Evolutionary conservation across 2,329 filamentous ascomycete species (phyloP), one percentile per base, ranked within the genome.

Genomic region (Fusarium burgessii): DNA sequence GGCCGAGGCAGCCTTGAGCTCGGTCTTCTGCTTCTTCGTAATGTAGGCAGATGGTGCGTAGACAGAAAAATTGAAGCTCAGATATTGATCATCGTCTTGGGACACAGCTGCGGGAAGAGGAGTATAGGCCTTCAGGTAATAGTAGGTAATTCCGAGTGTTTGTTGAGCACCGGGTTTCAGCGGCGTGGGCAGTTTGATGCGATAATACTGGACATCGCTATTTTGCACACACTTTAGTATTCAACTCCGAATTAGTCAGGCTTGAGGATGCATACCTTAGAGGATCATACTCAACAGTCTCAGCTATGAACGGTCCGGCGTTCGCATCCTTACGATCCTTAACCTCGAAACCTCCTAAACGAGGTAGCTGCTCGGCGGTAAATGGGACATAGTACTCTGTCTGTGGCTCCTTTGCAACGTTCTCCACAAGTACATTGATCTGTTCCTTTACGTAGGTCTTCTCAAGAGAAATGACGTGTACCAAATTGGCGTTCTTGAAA

Each of bases 21-120:
- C 97, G 41, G 96, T 98, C 89, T 98, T 98, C 81, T 99, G 96
- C 84, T 97, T 97, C 77, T 89, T 81, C 17, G 94, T 98, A 20
- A 87, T 84, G 84, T 99, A 99, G 67, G 92, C 91, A 13, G 93
- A 97, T 18, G 91, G 91, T 49, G 87, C 88, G 82, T 97, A 97
- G 73, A 93, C 92, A 67, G 93, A 95, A 85, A 97, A 97, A 60
- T 90, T 86, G 85, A 97, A 94, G 61, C 89, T 86, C 57, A 99
- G 90, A 83, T 91, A 98, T 82, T 99, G 96, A 80, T 91, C 90
- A 55, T 94, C 94, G 47, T 90, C 87, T 81, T 99, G 96, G n/a
- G 87, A 85, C 78, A 99, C 95, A 58, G 89, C 83, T 5, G 92
- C 91, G 20, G 96, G 96, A 18, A 97, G 90, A 43, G 96, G 94